A percentile compares a stretch with the other conserved stretches of the same genome.
phyloP scores from a whole-genome alignment of 2,329 filamentous ascomycete genomes.

The Neoascochyta sp. region DNA sequence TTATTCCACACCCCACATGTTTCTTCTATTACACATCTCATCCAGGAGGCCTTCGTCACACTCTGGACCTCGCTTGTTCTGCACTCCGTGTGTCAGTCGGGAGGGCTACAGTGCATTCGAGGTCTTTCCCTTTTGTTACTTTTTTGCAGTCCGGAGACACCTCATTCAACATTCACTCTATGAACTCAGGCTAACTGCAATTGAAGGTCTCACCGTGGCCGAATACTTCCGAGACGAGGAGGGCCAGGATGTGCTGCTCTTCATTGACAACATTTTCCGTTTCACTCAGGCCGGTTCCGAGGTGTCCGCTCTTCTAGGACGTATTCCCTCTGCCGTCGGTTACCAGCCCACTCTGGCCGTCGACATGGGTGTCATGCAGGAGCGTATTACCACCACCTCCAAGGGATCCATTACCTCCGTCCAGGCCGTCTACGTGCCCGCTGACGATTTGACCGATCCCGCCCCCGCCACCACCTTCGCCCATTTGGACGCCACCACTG shows the following conservation, averaged over 20 bases:
- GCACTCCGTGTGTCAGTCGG: no score
- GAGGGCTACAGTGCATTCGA: no score
- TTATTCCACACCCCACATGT: no score
- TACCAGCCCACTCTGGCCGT: slow-evolving; percentile 58
- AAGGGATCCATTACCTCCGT: slow-evolving; percentile 99
- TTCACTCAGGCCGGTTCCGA: slow-evolving; percentile 99
- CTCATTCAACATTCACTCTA: no score
- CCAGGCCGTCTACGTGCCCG: slow-evolving; percentile 99
- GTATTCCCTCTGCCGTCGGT: slow-evolving; percentile 99
- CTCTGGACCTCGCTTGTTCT: no score
- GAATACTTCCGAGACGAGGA: slow-evolving; percentile 80
- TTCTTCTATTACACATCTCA: no score
- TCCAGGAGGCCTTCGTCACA: no score
- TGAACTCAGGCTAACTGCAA: background rate
- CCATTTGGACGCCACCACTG: slow-evolving; percentile 99
- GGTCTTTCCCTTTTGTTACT: no score
- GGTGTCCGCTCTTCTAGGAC: slow-evolving; percentile 97
- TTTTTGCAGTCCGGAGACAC: no score
- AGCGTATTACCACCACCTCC: slow-evolving; percentile 99
- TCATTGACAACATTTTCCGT: slow-evolving; percentile 99
- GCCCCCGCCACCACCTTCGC: slow-evolving; percentile 99
- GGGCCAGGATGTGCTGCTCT: slow-evolving; percentile 96
- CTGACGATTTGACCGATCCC: slow-evolving; percentile 99
- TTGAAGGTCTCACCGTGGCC: slow-evolving; percentile 54
- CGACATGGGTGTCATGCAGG: slow-evolving; percentile 64